Base-by-base conservation (phyloP, 148 eudicot species). In the Drosera capensis region DNA sequence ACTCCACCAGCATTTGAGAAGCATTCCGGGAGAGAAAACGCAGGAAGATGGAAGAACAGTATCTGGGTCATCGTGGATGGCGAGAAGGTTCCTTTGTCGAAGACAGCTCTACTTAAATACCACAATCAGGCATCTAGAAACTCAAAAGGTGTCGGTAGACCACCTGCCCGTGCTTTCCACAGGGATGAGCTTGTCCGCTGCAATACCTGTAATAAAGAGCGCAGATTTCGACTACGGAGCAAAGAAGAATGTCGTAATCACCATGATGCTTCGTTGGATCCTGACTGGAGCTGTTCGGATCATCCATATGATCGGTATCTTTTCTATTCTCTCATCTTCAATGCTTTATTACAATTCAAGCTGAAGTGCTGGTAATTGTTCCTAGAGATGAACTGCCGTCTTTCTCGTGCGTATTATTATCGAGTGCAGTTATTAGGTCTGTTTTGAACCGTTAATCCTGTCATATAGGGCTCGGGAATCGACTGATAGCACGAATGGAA, bases 1-100 rank as follows among this genome's bases (percentile, higher is more conserved):
- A 72, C 65, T 39, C 88, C 88, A 12, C 64, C 83, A 51, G 88
- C 88, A 54, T 80, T 80, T 58, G 88, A 76, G 66, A 80, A 76
- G 64, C 88, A 80, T 63, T 76, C 83, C 9, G 83, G 77, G 18
- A 70, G 73, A 63, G 88, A 76, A 63, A 67, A 66, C 26, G 69
- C 83, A 23, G 30, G 75, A 55, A 80, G 73, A 51, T 80, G 88
- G 88, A 80, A 68, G 60, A 73, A 73, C 31, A 76, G 68, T 37
- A 49, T 80, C 0, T 80, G 88, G 88, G 75, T 80, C 38, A 73
- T 76, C 45, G 46, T 64, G 53, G 43, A 80, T 55, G 83, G 82
- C 4, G 75, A 76, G 46, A 80, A 80, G 58, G 83, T 80, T 45
- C 83, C 88, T 20, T 45, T 80, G 51, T 55, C 13, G 4, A 80